phyloP scores from a whole-genome alignment of 352 stramenopile genomes.

The Globisporangium canariense region DNA sequence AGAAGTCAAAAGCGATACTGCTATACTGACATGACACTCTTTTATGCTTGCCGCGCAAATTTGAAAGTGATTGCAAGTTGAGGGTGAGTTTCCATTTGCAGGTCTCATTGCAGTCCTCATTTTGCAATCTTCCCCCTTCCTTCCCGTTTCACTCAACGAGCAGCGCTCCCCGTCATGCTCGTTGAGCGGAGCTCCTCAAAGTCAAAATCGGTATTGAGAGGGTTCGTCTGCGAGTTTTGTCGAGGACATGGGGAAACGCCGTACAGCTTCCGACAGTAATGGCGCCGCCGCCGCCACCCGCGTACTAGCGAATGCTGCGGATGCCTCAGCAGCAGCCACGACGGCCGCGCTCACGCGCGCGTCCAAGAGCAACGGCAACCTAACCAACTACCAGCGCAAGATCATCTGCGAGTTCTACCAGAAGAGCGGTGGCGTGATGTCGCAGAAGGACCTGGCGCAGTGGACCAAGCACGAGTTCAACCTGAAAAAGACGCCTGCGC shows the following conservation, averaged over 20 bases:
- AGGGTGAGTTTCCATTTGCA: not conserved
- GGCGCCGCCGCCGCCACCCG: too few species aligned
- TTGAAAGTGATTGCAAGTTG: slow-evolving; percentile 1
- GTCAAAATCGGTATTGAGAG: slow-evolving; percentile 16
- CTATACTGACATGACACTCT: not conserved
- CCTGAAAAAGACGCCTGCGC: slow-evolving; percentile 75
- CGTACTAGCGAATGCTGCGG: not conserved
- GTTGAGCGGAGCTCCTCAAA: slow-evolving; percentile 8
- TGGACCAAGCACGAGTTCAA: slow-evolving; percentile 87
- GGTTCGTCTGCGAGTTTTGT: not conserved
- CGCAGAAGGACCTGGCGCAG: slow-evolving; percentile 81
- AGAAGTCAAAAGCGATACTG: not conserved
- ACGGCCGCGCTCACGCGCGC: not conserved
- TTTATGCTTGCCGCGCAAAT: slow-evolving; percentile 5
- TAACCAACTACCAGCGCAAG: slow-evolving; percentile 84
- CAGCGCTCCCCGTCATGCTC: slow-evolving; percentile 10
- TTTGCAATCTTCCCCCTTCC: slow-evolving; percentile 1
- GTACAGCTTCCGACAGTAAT: not conserved
- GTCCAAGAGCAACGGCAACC: slow-evolving; percentile 59
- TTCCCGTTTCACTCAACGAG: not conserved
- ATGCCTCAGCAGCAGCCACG: not conserved
- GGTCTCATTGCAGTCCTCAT: not conserved
- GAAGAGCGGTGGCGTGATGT: slow-evolving; percentile 77
- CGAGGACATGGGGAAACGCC: slow-evolving; percentile 16
- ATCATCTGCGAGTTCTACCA: slow-evolving; percentile 84